These are phyloP conservation scores for Saccharomyces pastorianus DNA, from an alignment of 1,139 yeast genomes.

Conservation along the genomic window DNA sequence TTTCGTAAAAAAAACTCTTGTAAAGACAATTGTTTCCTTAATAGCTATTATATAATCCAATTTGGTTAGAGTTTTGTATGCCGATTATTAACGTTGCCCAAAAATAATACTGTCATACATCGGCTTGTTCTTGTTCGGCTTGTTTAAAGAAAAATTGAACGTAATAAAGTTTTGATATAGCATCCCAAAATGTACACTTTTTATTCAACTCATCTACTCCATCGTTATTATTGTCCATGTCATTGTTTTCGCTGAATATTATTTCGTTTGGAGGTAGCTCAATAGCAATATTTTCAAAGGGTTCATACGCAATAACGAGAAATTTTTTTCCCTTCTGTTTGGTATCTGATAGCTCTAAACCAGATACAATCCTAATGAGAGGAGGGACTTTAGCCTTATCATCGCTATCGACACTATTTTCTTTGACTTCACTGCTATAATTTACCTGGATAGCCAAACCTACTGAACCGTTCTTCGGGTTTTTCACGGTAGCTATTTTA, in stretches of 20 bases:
- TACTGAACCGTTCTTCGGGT: slow-evolving; percentile 35
- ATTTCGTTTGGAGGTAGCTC: slow-evolving; percentile 41
- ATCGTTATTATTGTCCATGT: slow-evolving; percentile 2
- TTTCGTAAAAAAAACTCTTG: background rate
- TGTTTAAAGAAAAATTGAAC: slow-evolving; percentile 22
- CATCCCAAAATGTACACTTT: slow-evolving; percentile 25
- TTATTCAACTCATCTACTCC: slow-evolving; percentile 22
- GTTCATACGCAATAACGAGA: slow-evolving; percentile 53
- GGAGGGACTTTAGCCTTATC: slow-evolving; percentile 32
- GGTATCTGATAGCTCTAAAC: slow-evolving; percentile 41
- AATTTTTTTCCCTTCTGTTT: slow-evolving; percentile 39
- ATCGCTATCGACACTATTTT: slow-evolving; percentile 22
- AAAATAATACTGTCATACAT: background rate
- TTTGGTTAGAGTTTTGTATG: background rate
- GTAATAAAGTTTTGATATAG: slow-evolving; percentile 14
- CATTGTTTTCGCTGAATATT: slow-evolving; percentile 8
- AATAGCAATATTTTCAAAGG: slow-evolving; percentile 53
- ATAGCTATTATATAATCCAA: background rate
- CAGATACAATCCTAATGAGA: slow-evolving; percentile 46
- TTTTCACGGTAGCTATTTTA: slow-evolving; percentile 30
- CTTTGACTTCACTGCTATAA: slow-evolving; percentile 32
- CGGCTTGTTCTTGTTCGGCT: background rate
- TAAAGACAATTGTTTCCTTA: background rate
- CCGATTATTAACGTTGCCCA: background rate
- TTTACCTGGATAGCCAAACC: slow-evolving; percentile 48